Evolutionary conservation across 768 basidiomycete genomes (phyloP), one percentile per base, ranked within the genome.

Genomic region (Kwoniella dendrophila): DNA sequence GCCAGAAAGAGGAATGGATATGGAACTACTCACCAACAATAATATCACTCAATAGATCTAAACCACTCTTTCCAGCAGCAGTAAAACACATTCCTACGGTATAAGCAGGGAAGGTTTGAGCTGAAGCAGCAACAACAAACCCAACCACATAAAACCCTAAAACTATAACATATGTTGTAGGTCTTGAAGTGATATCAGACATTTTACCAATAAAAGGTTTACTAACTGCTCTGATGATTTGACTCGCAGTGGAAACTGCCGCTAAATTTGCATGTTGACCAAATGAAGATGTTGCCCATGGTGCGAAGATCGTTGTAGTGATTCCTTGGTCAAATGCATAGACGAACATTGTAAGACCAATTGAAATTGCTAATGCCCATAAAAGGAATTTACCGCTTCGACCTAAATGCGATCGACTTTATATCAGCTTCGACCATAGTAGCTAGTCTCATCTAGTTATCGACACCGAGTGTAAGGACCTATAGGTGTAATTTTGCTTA

Each of bases 61-160:
- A 41, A 52, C 68, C 68, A 12, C 57, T 51, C 12, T 59, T 41
- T 33, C 73, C 71, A 41, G 67, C 56, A 7, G 61, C 36, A 29
- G 58, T 45, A 27, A 65, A 38, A 32, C 60, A 55, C 18, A 57
- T 40, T 4, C 69, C 73, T n/a, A 61, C 63, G 29, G 67, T 43
- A 38, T 66, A 73, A 16, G 73, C 69, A 3, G 62, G 49, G 30
- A 78, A 69, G 45, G 63, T 75, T 3, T 62, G 54, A 2, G 66
- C 61, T 5, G 67, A 68, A 38, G 75, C 70, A 12, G 72, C 71
- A 33, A 80, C 66, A 67, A 75, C 62, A 53, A 72, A 78, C 10
- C 80, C 80, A 43, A 78, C 32, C 26, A 61, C 62, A 34, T 77
- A 76, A 44, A 74, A 70, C 18, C 66, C 51, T 33, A 78, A 43